Conservation (phyloP, 176 grass and related monocot species). For the Bromus sterilis region DNA sequence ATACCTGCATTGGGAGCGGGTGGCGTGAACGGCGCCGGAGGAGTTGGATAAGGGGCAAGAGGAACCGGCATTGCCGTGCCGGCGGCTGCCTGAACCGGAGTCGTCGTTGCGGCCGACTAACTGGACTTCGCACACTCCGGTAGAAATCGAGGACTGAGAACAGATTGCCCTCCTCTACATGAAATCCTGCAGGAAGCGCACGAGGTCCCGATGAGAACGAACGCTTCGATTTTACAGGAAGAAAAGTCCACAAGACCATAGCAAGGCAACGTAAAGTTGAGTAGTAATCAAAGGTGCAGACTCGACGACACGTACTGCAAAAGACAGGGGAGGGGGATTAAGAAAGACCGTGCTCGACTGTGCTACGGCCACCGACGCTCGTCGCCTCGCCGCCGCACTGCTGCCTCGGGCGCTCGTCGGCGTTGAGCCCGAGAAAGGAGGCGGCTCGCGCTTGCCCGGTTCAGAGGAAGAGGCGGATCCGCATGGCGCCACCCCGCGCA, state of each 20-base stretch:
- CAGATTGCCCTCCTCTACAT: slow-evolving; percentile 25
- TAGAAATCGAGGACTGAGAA: neutral
- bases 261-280: too few species aligned
- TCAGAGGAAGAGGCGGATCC: neutral
- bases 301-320: too few species aligned
- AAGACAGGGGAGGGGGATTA: too few species aligned
- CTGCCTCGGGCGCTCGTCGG: neutral
- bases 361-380: neutral
- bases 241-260: neutral
- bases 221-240: neutral
- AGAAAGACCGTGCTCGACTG: neutral
- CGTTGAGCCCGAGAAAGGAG: neutral
- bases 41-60: slow-evolving; percentile 76
- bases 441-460: neutral
- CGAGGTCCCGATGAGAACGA: neutral
- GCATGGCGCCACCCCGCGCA: neutral
- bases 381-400: neutral
- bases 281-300: too few species aligned
- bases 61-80: slow-evolving; percentile 90
- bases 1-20: slow-evolving; percentile 67
- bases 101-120: neutral
- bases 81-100: slow-evolving; percentile 30
- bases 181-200: slow-evolving; percentile 23
- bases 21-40: slow-evolving; percentile 65
- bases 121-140: neutral